These are phyloP conservation scores for Sporothrix humicola DNA, from an alignment of 2,329 filamentous ascomycete species.

Conservation along the genomic window DNA sequence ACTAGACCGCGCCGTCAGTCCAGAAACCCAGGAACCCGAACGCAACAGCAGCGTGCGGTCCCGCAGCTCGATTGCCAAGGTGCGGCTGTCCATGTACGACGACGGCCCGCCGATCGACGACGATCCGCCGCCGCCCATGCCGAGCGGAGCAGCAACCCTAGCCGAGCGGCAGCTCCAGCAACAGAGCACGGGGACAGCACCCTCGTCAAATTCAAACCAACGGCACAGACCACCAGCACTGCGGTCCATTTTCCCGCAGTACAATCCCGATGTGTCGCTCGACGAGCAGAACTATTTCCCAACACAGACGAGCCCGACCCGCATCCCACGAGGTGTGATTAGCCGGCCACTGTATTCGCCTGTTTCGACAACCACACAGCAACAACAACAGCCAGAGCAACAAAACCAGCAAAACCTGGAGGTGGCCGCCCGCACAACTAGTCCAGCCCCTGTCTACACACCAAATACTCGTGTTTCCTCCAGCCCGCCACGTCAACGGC, in stretches of 20 bases:
- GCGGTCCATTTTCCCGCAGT: slow-evolving; percentile 77
- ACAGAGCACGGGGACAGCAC: slow-evolving; percentile 1
- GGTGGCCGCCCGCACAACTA: background rate
- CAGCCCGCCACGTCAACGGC: background rate
- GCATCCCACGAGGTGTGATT: slow-evolving; percentile 68
- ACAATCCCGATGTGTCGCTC: slow-evolving; percentile 70
- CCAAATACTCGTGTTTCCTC: background rate
- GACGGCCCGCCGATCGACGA: slow-evolving; percentile 36
- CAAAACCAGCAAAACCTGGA: slow-evolving; percentile 26
- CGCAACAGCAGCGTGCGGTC: slow-evolving; percentile 57
- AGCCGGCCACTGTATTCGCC: slow-evolving; percentile 68
- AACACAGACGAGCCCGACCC: slow-evolving; percentile 66
- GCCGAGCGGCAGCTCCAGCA: slow-evolving; percentile 30
- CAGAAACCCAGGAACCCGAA: slow-evolving; percentile 50
- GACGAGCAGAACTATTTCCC: slow-evolving; percentile 74
- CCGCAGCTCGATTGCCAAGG: slow-evolving; percentile 63
- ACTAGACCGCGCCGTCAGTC: too few relatives aligned
- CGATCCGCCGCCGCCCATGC: slow-evolving; percentile 36
- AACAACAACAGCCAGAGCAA: slow-evolving; percentile 34
- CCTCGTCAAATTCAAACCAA: slow-evolving; percentile 25
- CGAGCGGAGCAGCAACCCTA: slow-evolving; percentile 29
- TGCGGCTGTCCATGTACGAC: slow-evolving; percentile 48
- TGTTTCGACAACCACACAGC: slow-evolving; percentile 37
- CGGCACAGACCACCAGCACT: slow-evolving; percentile 52
- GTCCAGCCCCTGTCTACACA: background rate